phyloP scores from a whole-genome alignment of 768 basidiomycete species.

The Leccinum aurantiacum region DNA sequence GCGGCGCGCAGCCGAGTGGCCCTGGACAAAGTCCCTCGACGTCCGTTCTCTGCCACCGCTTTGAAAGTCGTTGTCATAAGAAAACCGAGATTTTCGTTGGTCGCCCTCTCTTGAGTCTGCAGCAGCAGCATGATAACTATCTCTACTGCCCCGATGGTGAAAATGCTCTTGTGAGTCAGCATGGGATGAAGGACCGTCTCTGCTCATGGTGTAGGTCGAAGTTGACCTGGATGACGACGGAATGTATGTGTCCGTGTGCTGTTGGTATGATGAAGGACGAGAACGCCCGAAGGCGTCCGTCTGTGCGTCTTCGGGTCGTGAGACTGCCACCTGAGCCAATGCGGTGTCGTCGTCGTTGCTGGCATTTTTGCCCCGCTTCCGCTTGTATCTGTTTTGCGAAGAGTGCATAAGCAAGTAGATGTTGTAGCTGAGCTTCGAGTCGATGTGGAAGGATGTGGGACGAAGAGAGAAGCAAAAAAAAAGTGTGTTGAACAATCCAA shows the following conservation, averaged over 20 bases:
- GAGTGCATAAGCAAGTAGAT: slow-evolving; percentile 36
- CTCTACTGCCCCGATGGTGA: slow-evolving; percentile 47
- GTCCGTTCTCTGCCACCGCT: slow-evolving; percentile 47
- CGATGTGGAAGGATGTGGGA: slow-evolving; percentile 21
- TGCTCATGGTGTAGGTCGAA: slow-evolving; percentile 46
- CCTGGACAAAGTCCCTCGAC: slow-evolving; percentile 45
- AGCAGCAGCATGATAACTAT: slow-evolving; percentile 41
- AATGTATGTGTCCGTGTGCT: slow-evolving; percentile 46
- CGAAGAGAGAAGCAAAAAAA: slow-evolving; percentile 27
- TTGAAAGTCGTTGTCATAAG: slow-evolving; percentile 42
- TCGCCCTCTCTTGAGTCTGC: slow-evolving; percentile 45
- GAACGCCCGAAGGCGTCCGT: slow-evolving; percentile 55
- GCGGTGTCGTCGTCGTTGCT: slow-evolving; percentile 47
- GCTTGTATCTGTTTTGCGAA: slow-evolving; percentile 43
- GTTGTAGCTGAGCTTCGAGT: slow-evolving; percentile 21
- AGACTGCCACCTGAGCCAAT: slow-evolving; percentile 39
- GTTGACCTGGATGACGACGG: slow-evolving; percentile 44
- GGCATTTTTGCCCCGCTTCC: slow-evolving; percentile 52
- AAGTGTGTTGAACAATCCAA: slow-evolving; percentile 29
- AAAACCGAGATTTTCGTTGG: slow-evolving; percentile 43
- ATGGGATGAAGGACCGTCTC: slow-evolving; percentile 54
- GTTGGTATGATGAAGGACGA: slow-evolving; percentile 41
- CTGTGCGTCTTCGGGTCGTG: slow-evolving; percentile 52
- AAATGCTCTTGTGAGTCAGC: slow-evolving; percentile 43
- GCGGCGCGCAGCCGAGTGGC: slow-evolving; percentile 45